Percentiles rank a stretch among this genome's conserved stretches.
Evolutionary conservation across 2,329 filamentous ascomycete species (phyloP).

Genomic region (Didymosphaeria variabile): DNA sequence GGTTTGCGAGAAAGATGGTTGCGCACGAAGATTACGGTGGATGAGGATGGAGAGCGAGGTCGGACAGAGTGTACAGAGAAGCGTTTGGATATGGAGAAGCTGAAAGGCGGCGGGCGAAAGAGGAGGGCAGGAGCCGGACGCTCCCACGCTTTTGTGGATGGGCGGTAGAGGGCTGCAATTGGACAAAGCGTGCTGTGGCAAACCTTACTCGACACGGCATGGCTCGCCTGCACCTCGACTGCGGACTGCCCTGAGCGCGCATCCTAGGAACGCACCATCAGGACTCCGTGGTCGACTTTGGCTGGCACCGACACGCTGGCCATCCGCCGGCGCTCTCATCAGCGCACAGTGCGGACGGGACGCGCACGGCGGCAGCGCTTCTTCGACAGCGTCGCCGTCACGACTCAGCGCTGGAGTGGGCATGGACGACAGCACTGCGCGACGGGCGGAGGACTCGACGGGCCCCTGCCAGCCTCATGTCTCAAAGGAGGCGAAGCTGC

Average conservation of each 20-base stretch:
- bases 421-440: not conserved
- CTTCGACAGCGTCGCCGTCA: not conserved
- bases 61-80: constrained; percentile 4
- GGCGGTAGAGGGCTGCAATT: constrained; percentile 9
- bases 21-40: constrained; percentile 4
- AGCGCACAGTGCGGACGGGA: constrained; percentile 9
- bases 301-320: constrained; percentile 1
- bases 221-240: not conserved
- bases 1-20: not conserved
- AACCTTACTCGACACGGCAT: not conserved
- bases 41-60: not conserved
- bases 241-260: constrained; percentile 7
- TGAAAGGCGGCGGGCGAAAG: constrained; percentile 10
- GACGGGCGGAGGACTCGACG: not conserved
- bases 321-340: constrained; percentile 10
- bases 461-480: constrained; percentile 14
- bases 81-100: not conserved
- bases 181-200: not conserved
- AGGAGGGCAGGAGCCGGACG: constrained; percentile 6
- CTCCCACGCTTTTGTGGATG: constrained; percentile 12
- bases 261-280: constrained; percentile 6
- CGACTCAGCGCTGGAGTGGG: not conserved
- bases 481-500: constrained; percentile 25
- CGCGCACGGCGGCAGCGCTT: constrained; percentile 6
- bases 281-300: not conserved